Conservation (phyloP, 2,329 filamentous ascomycete species). For the Alternaria novae-zelandiae region DNA sequence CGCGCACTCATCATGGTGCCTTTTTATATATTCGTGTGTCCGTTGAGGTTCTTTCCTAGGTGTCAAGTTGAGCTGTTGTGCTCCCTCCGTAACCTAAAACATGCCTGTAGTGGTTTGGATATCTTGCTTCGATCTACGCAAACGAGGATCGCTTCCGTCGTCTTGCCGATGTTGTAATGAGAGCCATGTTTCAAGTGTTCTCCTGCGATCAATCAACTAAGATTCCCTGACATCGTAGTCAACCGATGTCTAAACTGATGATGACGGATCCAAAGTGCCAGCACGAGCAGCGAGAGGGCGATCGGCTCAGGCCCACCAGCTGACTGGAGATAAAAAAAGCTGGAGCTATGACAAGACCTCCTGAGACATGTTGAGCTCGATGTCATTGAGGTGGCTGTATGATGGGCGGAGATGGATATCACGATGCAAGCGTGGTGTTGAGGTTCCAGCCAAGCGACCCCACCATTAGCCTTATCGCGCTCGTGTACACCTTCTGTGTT, state of each 20-base stretch:
- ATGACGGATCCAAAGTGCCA: neutral
- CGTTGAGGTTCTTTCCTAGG: rapidly evolving
- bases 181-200: neutral
- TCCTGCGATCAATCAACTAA: neutral
- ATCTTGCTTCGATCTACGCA: neutral
- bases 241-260: neutral
- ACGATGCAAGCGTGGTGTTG: slow-evolving; percentile 13
- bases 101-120: neutral
- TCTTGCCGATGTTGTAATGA: neutral
- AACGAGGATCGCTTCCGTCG: neutral
- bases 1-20: rapidly evolving
- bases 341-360: too few relatives aligned
- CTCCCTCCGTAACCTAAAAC: neutral
- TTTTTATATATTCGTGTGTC: neutral
- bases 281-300: neutral
- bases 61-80: neutral
- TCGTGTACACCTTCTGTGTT: slow-evolving; percentile 38
- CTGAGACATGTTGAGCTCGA: neutral
- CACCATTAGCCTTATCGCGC: slow-evolving; percentile 29
- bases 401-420: neutral
- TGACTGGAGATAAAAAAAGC: too few relatives aligned
- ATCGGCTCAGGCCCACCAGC: neutral
- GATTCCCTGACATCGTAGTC: neutral
- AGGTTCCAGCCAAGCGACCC: slow-evolving; percentile 19
- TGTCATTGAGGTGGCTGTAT: neutral